Base-by-base conservation (phyloP, 2,329 filamentous ascomycete species). In the Diaporthe nobilis region DNA sequence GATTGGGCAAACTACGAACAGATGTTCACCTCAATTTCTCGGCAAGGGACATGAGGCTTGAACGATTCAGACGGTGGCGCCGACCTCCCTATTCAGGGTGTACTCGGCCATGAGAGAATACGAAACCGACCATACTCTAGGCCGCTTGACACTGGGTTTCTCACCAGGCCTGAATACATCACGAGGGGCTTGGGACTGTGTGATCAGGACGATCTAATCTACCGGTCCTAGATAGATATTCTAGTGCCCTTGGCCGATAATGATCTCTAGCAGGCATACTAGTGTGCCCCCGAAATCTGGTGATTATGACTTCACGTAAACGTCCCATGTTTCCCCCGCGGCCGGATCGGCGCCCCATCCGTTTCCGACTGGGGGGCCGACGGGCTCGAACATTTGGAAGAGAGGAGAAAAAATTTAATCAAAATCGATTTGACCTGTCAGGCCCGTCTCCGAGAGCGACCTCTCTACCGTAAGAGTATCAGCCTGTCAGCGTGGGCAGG, bases 81-180 rank as follows among this genome's bases (percentile, higher is more conserved):
- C 34, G 49, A 12, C 47, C n/a, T 44, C 51, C 8, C 25, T 22
- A 34, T 4, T 61, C 39, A 60, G 34, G 42, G 44, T 42, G 55
- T 49, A 53, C 34, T 51, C n/a, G 44, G 71, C 28, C 44, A 37
- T 42, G 39, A 53, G 42, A 44, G 67, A 10, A 58, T 51, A 67
- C 72, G 63, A 74, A 74, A 76, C 72, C 57, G 31, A n/a, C 51
- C 47, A 39, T 22, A 58, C 47, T 39, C 51, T 61, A 25, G 57
- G 75, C 49, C 47, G 65, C 47, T 31, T 67, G 49, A 63, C 57
- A 28, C 58, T 22, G 37, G 44, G 73, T 72, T 57, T 49, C 37
- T 57, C 28, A 20, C 47, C 49, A 9, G 47, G 25, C 67, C 61
- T 51, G 44, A 37, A 63, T 58, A 61, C 28, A 34, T 34, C 17